A percentile compares a stretch with the other conserved stretches of the same genome.
Evolutionary conservation across 345 rosid genomes (phyloP).

Genomic region (Eucalyptus tenuipes): DNA sequence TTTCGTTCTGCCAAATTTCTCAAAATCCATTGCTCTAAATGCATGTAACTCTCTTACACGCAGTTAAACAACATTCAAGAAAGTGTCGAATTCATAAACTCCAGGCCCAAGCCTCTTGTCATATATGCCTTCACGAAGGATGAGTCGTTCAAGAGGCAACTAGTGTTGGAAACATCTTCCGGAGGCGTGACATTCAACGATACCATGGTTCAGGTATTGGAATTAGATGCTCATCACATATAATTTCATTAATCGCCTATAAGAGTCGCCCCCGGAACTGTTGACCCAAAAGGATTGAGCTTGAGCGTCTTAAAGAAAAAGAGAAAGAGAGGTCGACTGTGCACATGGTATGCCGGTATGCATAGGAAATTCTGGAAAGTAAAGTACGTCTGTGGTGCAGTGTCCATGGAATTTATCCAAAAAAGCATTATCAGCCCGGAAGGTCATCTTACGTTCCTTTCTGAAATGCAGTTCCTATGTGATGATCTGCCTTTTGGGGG

Average conservation of each 20-base stretch:
- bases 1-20: neutral
- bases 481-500: conserved; percentile 84
- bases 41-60: neutral
- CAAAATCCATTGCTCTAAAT: neutral
- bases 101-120: conserved; percentile 38
- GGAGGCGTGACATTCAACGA: conserved; percentile 74
- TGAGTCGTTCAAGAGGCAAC: conserved; percentile 42
- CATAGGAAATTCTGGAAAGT: neutral
- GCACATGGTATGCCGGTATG: neutral
- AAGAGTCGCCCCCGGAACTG: neutral
- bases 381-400: neutral
- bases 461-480: conserved; percentile 42
- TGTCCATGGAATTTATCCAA: neutral
- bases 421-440: neutral
- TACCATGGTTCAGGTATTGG: conserved; percentile 48
- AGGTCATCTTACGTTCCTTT: neutral
- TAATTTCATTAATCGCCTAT: neutral
- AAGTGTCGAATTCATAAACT: conserved; percentile 43
- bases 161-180: conserved; percentile 58
- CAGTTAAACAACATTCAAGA: conserved; percentile 45
- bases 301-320: neutral
- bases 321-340: neutral
- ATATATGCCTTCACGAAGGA: conserved; percentile 56
- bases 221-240: neutral
- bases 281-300: neutral